Base-by-base conservation (phyloP, 2,329 filamentous ascomycete species). In the Aureobasidium sp. region DNA sequence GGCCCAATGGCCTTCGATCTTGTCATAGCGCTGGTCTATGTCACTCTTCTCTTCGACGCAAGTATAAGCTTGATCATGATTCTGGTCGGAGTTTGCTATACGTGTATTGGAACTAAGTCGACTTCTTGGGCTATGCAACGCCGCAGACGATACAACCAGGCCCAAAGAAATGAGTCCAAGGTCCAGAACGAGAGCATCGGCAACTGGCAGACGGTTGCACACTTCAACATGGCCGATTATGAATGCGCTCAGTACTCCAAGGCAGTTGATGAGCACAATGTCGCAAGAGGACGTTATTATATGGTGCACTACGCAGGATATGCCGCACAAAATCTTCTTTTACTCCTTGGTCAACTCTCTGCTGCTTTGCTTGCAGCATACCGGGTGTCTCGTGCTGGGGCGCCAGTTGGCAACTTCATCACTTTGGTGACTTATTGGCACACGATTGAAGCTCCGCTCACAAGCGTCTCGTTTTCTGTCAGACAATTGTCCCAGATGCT, bases 391-490 rank as follows among this genome's bases (percentile, higher is more conserved):
- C 74, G 75, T 41, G 80, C 80, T 0, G 69, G 71, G 9, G 79
- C 78, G 48, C 76, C 80, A 0, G 75, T 86, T 14, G 85, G 85
- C 44, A 81, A 81, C 63, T 86, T 90, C 64, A 82, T 89, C 5
- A 85, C 85, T 20, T 72, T 90, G 29, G 76, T 87, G 17, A 80
- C 82, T 37, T 89, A 88, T 71, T 90, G 87, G 87, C 63, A 68
- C 20, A 73, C 72, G 0, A 74, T 79, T 67, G 75, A 77, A 61
- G 70, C 68, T 3, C 82, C 82, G 7, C 71, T 85, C 3, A 74
- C 76, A n/a, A 75, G 76, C 14, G 75, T 86, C 44, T 77, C 78
- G 0, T 78, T 75, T 65, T 79, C 78, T 31, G 79, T 81, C 62
- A 75, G 76, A 25, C 75, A 76, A 51, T 73, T 84, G 34, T 76